Evolutionary conservation across 1,284 basidiomycete genomes (phyloP).

Genomic region (Cerioporus squamosus): DNA sequence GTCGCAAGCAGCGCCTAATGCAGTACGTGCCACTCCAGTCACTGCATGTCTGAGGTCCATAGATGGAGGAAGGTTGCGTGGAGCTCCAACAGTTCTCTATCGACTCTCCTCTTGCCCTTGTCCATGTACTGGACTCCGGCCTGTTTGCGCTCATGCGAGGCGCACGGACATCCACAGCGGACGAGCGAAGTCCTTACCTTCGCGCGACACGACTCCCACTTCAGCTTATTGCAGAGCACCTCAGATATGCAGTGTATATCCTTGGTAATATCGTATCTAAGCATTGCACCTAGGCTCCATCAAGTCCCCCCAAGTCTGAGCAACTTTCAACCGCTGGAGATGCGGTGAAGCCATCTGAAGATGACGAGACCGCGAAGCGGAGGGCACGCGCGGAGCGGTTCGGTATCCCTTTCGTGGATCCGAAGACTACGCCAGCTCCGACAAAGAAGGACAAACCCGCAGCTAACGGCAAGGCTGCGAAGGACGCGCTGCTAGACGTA

Average conservation of each 20-base stretch:
- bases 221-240: too few relatives aligned
- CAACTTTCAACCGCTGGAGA: constrained; percentile 17
- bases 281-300: constrained; percentile 2
- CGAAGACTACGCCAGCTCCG: constrained; percentile 26
- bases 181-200: too few relatives aligned
- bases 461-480: constrained; percentile 22
- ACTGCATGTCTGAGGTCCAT: too few relatives aligned
- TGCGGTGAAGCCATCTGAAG: constrained; percentile 29
- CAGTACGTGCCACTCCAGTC: constrained; percentile 5
- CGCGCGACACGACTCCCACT: too few relatives aligned
- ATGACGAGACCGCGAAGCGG: constrained; percentile 60
- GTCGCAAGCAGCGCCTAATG: constrained; percentile 13
- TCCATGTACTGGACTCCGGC: too few relatives aligned
- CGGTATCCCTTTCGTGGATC: constrained; percentile 64
- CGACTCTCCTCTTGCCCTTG: too few relatives aligned
- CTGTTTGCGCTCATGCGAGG: too few relatives aligned
- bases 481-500: constrained; percentile 28
- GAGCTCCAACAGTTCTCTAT: too few relatives aligned
- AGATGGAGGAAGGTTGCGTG: too few relatives aligned
- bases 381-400: constrained; percentile 70
- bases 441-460: constrained; percentile 14
- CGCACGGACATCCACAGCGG: too few relatives aligned
- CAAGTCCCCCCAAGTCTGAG: constrained; percentile 2
- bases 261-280: background rate
- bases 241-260: too few relatives aligned